Evolutionary conservation across 2,329 filamentous ascomycete species (phyloP), one percentile per base, ranked within the genome.

Genomic region (Paraphaeosphaeria minitans): DNA sequence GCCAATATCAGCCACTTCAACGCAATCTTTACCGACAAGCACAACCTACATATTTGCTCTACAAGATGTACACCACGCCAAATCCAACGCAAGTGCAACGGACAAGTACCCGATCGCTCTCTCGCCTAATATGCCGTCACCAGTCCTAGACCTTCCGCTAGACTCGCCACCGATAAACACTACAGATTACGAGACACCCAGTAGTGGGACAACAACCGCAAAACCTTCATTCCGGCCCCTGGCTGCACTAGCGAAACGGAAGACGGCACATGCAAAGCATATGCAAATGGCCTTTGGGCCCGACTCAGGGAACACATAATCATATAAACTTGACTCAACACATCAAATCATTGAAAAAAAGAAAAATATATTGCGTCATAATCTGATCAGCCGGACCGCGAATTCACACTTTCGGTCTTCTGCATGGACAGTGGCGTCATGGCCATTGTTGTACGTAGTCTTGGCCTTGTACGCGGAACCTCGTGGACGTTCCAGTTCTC

Each of bases 201-300:
- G 16, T 14, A 39, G 22, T 22, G 29, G 48, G 19, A 27, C 57
- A 54, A 31, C 53, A 31, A 2, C 27, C 9, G 16, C 9, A 5
- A 29, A 45, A 22, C 27, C 29, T 29, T 41, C 41, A 21, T 8
- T 54, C 13, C 60, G 57, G 22, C 57, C 65, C 6, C 63, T 66
- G 59, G 63, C 66, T 8, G 64, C 69, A 7, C 63, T 70, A 55
- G 66, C 65, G 9, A 74, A 67, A 35, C 58, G 72, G 39, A 61
- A 69, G 50, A 60, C 64, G 37, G 68, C 67, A 9, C 70, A 73
- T 52, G 63, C 65, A 24, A 49, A 67, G 37, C 60, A 69, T 22
- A 70, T 75, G 69, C 59, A 68, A 27, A 53, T 66, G 19, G 67
- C 66, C 8, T 71, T 68, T 62, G 68, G 61, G 13, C 27, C 50